Conservation (phyloP, 371 early-diverging fungal species). For the Mucor sp. region DNA sequence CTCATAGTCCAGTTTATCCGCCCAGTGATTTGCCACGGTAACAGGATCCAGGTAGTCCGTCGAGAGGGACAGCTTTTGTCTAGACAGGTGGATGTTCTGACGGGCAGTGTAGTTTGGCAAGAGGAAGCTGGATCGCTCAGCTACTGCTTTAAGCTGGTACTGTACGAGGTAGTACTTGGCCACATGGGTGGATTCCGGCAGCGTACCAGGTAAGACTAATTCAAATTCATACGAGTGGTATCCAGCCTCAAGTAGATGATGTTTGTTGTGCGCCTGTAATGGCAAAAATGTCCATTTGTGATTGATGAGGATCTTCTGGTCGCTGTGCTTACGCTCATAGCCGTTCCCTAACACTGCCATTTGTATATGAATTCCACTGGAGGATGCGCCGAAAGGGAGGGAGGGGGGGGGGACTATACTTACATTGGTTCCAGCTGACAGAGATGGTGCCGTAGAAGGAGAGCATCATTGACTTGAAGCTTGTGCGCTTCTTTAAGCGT, state of each 20-base stretch:
- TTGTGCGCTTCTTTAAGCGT: constrained; percentile 19
- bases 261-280: neutral
- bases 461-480: constrained; percentile 23
- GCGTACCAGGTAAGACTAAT: constrained; percentile 30
- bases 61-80: constrained; percentile 16
- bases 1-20: constrained; percentile 31
- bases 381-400: neutral
- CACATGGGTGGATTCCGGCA: constrained; percentile 37
- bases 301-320: constrained; percentile 22
- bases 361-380: neutral
- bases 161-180: constrained; percentile 28
- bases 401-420: too few relatives aligned
- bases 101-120: constrained; percentile 17
- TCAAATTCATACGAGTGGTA: constrained; percentile 37
- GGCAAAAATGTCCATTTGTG: constrained; percentile 37
- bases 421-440: constrained; percentile 33
- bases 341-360: constrained; percentile 22
- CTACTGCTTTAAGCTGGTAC: constrained; percentile 34
- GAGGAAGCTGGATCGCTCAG: constrained; percentile 26
- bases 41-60: constrained; percentile 28
- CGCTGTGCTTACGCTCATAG: constrained; percentile 22
- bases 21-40: constrained; percentile 32
- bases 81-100: constrained; percentile 23
- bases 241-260: constrained; percentile 16
- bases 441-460: constrained; percentile 27